Conservation (phyloP, 345 rosid genomes). For the Euphorbia tirucalli region DNA sequence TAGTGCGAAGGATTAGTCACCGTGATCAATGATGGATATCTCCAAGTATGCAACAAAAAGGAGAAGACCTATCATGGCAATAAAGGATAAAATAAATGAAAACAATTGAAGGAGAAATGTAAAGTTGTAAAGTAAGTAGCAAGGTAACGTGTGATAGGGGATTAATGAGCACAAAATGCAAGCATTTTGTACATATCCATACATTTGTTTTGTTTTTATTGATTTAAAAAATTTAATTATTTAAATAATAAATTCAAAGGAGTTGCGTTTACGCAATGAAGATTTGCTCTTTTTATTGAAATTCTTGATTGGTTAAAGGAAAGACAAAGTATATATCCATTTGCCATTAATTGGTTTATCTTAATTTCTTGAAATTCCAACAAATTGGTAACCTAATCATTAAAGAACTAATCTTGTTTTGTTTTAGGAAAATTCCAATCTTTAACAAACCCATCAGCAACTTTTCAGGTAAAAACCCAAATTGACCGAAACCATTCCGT, state of each 20-base stretch:
- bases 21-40: too few species aligned
- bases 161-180: background rate
- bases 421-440: background rate
- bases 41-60: too few species aligned
- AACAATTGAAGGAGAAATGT: too few species aligned
- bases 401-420: background rate
- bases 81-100: too few species aligned
- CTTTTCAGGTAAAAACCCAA: too few species aligned
- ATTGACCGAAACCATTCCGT: too few species aligned
- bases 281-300: background rate
- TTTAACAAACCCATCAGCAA: background rate
- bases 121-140: too few species aligned
- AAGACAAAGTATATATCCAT: too few species aligned
- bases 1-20: too few species aligned
- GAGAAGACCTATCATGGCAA: too few species aligned
- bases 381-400: background rate
- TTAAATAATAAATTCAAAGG: background rate
- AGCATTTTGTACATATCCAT: background rate
- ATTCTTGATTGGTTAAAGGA: background rate
- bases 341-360: background rate
- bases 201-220: too few species aligned
- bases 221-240: too few species aligned
- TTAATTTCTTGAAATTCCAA: background rate
- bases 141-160: slow-evolving; percentile 1
- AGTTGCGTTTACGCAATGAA: slow-evolving; percentile 3